Conservation (phyloP, 1,139 yeast genomes). For the Zygosaccharomyces sapae region DNA sequence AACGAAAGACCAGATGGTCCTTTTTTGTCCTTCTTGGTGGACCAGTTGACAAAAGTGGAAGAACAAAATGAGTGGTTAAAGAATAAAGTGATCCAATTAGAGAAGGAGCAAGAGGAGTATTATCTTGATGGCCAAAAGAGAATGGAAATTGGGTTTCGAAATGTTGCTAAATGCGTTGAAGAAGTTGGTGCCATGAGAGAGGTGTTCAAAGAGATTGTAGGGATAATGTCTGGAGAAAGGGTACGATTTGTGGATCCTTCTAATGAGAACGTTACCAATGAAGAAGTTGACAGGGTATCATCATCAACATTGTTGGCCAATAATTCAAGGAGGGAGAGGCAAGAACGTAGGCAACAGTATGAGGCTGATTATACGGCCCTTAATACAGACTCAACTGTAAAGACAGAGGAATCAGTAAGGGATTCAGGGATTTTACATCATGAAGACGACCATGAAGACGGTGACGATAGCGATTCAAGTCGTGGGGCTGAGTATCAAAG, state of each 20-base stretch:
- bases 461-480: constrained; percentile 17
- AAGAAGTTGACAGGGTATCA: constrained; percentile 28
- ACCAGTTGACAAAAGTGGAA: constrained; percentile 16
- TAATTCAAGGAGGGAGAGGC: constrained; percentile 23
- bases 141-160: constrained; percentile 23
- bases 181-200: constrained; percentile 30
- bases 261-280: constrained; percentile 38
- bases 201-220: constrained; percentile 38
- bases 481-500: constrained; percentile 5
- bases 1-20: constrained; percentile 3
- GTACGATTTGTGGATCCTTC: constrained; percentile 39
- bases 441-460: constrained; percentile 16
- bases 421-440: constrained; percentile 32
- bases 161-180: constrained; percentile 20
- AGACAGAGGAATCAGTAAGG: constrained; percentile 12
- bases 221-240: constrained; percentile 41
- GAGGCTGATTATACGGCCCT: constrained; percentile 7
- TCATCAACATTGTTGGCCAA: constrained; percentile 17
- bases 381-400: constrained; percentile 1
- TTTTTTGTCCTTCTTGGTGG: constrained; percentile 17
- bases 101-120: constrained; percentile 37
- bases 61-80: constrained; percentile 21
- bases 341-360: constrained; percentile 6
- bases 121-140: constrained; percentile 19
- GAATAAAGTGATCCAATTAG: constrained; percentile 25